Evolutionary conservation across 495 filamentous ascomycete species (phyloP).

Genomic region (Podospora sp.): DNA sequence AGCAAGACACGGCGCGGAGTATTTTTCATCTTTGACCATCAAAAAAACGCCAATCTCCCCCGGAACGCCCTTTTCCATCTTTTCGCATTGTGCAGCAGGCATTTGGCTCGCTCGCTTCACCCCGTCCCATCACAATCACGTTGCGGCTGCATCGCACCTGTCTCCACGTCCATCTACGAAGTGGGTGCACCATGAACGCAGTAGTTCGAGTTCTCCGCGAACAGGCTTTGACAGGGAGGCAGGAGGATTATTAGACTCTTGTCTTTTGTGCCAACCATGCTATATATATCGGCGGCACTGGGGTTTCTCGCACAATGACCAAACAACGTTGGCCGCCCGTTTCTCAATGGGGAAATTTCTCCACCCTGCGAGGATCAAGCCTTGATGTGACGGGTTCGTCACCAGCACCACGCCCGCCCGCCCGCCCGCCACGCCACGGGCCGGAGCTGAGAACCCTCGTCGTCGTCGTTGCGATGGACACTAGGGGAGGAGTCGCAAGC

Average conservation of each 20-base stretch:
- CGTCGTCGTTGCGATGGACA: neutral
- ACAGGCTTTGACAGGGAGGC: too few relatives aligned
- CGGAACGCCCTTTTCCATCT: neutral
- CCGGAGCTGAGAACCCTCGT: neutral
- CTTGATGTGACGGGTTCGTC: conserved; percentile 13
- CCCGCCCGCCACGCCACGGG: neutral
- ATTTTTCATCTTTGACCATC: neutral
- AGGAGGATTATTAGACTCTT: too few relatives aligned
- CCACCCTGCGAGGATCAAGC: neutral
- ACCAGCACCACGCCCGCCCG: neutral
- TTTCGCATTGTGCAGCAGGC: conserved; percentile 8
- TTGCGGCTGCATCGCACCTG: conserved; percentile 9
- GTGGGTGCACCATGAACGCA: too few relatives aligned
- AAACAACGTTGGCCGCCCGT: neutral
- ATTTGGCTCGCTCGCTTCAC: neutral
- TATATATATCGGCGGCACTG: neutral
- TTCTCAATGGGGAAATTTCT: neutral
- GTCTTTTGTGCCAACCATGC: neutral
- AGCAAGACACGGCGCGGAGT: too few relatives aligned
- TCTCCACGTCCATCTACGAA: neutral
- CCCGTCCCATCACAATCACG: conserved; percentile 13
- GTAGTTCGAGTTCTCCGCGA: too few relatives aligned
- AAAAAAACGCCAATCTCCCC: neutral
- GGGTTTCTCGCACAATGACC: neutral
- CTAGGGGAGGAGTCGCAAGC: neutral